A percentile compares a stretch with the other conserved stretches of the same genome.
Conservation (phyloP, 106 monocot species). For the Amphibolis antarctica region DNA sequence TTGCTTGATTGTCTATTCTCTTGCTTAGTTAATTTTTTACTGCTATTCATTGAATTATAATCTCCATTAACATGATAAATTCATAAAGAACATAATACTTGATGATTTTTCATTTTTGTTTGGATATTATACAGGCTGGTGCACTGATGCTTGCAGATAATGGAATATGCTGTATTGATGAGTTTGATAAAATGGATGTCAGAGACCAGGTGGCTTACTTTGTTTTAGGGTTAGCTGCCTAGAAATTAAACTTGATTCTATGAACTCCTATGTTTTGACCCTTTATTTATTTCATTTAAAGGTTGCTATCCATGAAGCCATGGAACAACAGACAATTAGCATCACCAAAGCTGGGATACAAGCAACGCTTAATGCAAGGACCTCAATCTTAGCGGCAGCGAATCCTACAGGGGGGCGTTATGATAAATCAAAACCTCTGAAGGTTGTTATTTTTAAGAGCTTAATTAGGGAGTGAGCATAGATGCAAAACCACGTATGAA, state of each 20-base stretch:
- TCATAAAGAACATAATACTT: constrained; percentile 1
- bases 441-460: constrained; percentile 22
- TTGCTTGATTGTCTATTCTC: neutral
- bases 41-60: neutral
- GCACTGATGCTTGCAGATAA: constrained; percentile 99
- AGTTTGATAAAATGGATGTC: constrained; percentile 99
- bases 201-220: constrained; percentile 59
- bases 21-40: neutral
- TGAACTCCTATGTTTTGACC: neutral
- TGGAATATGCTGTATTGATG: constrained; percentile 98
- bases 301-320: constrained; percentile 99
- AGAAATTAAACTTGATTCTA: neutral
- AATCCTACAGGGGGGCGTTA: constrained; percentile 97
- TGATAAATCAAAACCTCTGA: constrained; percentile 90
- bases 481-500: neutral
- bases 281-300: constrained; percentile 7
- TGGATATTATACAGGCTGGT: constrained; percentile 52
- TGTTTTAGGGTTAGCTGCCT: neutral
- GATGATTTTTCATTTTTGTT: neutral
- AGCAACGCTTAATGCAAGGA: constrained; percentile 97
- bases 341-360: constrained; percentile 99
- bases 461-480: neutral
- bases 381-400: constrained; percentile 94
- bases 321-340: constrained; percentile 99
- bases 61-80: neutral